Percentiles rank a stretch among this genome's conserved stretches.
Evolutionary conservation across 140 eudicot species (phyloP).

Genomic region (Ambrosia hybrid): DNA sequence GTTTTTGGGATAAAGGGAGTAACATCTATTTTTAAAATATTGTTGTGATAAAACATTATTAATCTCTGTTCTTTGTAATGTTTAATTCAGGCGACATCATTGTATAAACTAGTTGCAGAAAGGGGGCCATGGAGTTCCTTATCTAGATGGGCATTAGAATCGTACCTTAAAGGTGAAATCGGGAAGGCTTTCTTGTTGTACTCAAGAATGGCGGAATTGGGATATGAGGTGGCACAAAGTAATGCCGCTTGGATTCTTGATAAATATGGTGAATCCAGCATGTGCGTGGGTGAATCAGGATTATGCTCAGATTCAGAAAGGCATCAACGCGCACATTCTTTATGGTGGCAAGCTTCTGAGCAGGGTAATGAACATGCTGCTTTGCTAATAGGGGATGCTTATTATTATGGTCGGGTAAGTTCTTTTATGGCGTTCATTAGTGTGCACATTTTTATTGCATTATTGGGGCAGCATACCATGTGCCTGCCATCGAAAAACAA

Average conservation of each 20-base stretch:
- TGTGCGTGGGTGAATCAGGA: conserved; percentile 93
- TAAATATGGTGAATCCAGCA: conserved; percentile 75
- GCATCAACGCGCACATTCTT: conserved; percentile 80
- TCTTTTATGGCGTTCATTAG: not conserved
- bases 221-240: conserved; percentile 97
- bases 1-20: too few relatives aligned
- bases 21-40: not conserved
- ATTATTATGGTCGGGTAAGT: conserved; percentile 91
- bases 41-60: not conserved
- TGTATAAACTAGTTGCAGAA: conserved; percentile 89
- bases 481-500: too few relatives aligned
- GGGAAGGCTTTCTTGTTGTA: conserved; percentile 83
- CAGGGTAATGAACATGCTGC: conserved; percentile 99
- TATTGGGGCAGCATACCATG: too few relatives aligned
- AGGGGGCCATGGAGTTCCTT: conserved; percentile 98
- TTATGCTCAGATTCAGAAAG: conserved; percentile 76
- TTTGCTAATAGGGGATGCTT: conserved; percentile 88
- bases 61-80: not conserved
- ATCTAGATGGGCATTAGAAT: conserved; percentile 94
- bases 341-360: conserved; percentile 99
- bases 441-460: not conserved
- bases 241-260: conserved; percentile 99
- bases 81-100: conserved; percentile 67
- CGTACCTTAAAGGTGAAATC: conserved; percentile 87
- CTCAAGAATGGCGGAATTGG: conserved; percentile 96